Evolutionary conservation across 768 basidiomycete species (phyloP), one percentile per base, ranked within the genome.

Genomic region (Mycena polygramma): DNA sequence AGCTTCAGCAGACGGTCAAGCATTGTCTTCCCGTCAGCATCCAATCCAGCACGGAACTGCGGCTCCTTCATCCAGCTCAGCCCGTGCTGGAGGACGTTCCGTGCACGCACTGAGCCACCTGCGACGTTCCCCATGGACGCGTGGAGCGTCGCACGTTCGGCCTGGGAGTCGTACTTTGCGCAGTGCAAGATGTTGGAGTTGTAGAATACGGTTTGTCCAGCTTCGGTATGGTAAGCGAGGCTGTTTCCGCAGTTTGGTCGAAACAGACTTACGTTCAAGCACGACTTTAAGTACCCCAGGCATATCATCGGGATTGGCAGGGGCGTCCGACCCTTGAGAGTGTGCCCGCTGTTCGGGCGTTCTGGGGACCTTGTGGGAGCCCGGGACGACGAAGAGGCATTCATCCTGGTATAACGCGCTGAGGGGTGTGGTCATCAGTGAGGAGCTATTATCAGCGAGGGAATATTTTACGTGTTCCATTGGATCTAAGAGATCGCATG

Each of bases 161-260:
- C 76, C 22, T 77, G 77, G 1, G 85, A 81, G 67, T 83, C 84
- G 77, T 94, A 94, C 8, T 85, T 83, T 6, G 89, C 92, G 64
- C 91, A 92, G 73, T 94, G 93, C 13, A 94, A 82, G 66, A 94
- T 90, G 76, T 94, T 94, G 72, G 86, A 89, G 75, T 93, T 92
- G 78, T 94, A 94, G 78, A 94, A 94, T 26, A 92, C 91, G 0
- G 91, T 91, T 68, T 94, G 90, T 0, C 93, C 92, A 0, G 89
- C 92, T 91, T 24, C 72, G 51, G 48, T 58, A 22, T 36, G 51
- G 9, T 36, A 22, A 57, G 36, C 14, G 26, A 54, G 52, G 39
- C 10, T 35, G 36, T 22, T 43, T 7, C 37, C 20, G 35, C 14
- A 7, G 39, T 17, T 22, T 37, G 48, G 35, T 19, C 41, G 24